Evolutionary conservation across 345 rosid genomes (phyloP), one percentile per base, ranked within the genome.

Genomic region (Iberis pinnata): DNA sequence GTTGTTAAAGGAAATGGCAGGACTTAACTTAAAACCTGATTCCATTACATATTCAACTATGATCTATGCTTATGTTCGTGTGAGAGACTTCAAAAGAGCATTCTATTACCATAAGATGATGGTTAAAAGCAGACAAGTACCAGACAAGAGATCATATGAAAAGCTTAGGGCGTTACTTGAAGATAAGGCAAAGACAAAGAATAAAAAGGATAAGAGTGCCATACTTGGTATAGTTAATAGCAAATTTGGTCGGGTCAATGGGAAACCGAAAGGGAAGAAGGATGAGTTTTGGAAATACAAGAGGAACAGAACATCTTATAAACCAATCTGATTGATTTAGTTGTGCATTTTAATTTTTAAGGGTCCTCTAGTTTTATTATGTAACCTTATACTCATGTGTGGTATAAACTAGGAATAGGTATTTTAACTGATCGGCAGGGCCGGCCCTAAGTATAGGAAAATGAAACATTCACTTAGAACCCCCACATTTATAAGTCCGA

Each of bases 281-380:
- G 98, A 90, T 11, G 95, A 82, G 64, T 82, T 90, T 64, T 90
- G 98, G 96, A 87, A 90, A 70, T 60, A 75, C 75, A 79, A 73
- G 77, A 81, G 32, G 60, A 74, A 60, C 45, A 65, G 59, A 29
- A 73, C 41, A 3, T 73, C 67, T 61, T 39, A 51, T 51, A 39
- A 53, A 39, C 65, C 56, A n/a, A n/a, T n/a, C n/a, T n/a, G n/a
- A n/a, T n/a, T n/a, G n/a, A n/a, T n/a, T n/a, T n/a, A n/a, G n/a
- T n/a, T n/a, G n/a, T n/a, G n/a, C n/a, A n/a, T n/a, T n/a, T n/a
- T n/a, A n/a, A n/a, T n/a, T n/a, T n/a, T n/a, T n/a, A n/a, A n/a
- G n/a, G n/a, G n/a, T n/a, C n/a, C n/a, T n/a, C n/a, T n/a, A n/a
- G n/a, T n/a, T n/a, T n/a, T n/a, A n/a, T n/a, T n/a, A n/a, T n/a